phyloP scores from a whole-genome alignment of 2,329 filamentous ascomycete species.

The Mollisia scopiformis region DNA sequence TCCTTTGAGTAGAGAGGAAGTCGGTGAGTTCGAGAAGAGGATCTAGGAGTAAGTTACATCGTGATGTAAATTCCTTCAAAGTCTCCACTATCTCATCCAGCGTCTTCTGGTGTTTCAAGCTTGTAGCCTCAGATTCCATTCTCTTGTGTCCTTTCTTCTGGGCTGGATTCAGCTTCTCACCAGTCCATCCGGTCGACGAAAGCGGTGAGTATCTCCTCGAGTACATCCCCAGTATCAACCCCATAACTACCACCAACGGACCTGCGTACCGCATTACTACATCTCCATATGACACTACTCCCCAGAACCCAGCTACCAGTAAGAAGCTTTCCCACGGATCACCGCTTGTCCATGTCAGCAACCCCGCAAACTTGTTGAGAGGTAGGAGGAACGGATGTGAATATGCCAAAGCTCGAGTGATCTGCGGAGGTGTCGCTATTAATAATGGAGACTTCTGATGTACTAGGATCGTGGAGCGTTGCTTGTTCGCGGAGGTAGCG shows the following conservation, averaged over 20 bases:
- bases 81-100: slow-evolving; percentile 97
- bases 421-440: slow-evolving; percentile 89
- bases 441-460: slow-evolving; percentile 95
- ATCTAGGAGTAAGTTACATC: slow-evolving; percentile 90
- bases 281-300: slow-evolving; percentile 82
- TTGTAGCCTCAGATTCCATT: slow-evolving; percentile 55
- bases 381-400: slow-evolving; percentile 93
- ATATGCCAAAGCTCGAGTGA: slow-evolving; percentile 92
- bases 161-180: slow-evolving; percentile 44
- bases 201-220: slow-evolving; percentile 85
- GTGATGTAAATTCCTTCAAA: slow-evolving; percentile 83
- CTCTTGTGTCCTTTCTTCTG: slow-evolving; percentile 56
- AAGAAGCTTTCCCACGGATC: slow-evolving; percentile 98
- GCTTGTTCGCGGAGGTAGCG: slow-evolving; percentile 65
- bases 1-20: slow-evolving; percentile 88
- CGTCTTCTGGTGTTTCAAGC: slow-evolving; percentile 85
- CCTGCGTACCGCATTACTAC: slow-evolving; percentile 79
- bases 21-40: slow-evolving; percentile 88
- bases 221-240: slow-evolving; percentile 91
- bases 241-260: slow-evolving; percentile 78
- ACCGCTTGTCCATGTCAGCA: slow-evolving; percentile 91
- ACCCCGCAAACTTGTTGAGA: slow-evolving; percentile 80
- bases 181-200: slow-evolving; percentile 80
- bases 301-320: slow-evolving; percentile 85
- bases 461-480: slow-evolving; percentile 89